phyloP scores from a whole-genome alignment of 1,284 basidiomycete genomes.

The Rhodotorula sp. region DNA sequence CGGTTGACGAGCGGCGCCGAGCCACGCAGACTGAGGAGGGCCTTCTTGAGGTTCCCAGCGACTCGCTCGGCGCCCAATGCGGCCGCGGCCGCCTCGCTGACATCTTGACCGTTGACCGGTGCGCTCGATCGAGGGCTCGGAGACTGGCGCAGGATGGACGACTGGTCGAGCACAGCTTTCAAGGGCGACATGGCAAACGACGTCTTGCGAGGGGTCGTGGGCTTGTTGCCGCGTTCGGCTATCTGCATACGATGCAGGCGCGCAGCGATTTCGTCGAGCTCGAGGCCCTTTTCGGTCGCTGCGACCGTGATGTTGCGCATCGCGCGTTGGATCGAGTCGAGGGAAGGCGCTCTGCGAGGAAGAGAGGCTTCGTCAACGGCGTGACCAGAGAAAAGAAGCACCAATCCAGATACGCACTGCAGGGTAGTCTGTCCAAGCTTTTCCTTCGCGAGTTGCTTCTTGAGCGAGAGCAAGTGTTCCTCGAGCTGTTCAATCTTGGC shows the following conservation, averaged over 20 bases:
- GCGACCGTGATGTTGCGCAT: constrained; percentile 71
- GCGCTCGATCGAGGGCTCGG: neutral
- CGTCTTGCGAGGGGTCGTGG: constrained; percentile 7
- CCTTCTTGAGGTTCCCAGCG: constrained; percentile 65
- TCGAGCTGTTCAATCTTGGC: constrained; percentile 75
- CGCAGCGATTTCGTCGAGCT: constrained; percentile 59
- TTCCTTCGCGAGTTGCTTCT: constrained; percentile 64
- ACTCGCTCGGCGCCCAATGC: constrained; percentile 73
- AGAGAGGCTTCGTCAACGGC: neutral
- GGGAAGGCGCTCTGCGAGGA: constrained; percentile 64
- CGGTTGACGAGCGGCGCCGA: constrained; percentile 21
- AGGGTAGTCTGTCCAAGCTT: constrained; percentile 64
- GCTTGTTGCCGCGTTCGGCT: constrained; percentile 18
- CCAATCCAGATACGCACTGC: constrained; percentile 54
- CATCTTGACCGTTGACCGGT: neutral
- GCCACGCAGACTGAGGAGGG: constrained; percentile 49
- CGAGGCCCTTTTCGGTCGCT: constrained; percentile 60
- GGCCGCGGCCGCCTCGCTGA: constrained; percentile 59
- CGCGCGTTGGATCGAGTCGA: constrained; percentile 78
- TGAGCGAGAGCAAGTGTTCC: constrained; percentile 64
- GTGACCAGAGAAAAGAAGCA: rapidly evolving
- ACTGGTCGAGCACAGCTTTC: constrained; percentile 13
- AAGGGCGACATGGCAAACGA: constrained; percentile 18
- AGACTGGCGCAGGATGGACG: constrained; percentile 5
- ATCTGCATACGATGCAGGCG: constrained; percentile 61